phyloP scores from a whole-genome alignment of 225 moss, liverwort and hornwort species.

The Lunularia cruciata region DNA sequence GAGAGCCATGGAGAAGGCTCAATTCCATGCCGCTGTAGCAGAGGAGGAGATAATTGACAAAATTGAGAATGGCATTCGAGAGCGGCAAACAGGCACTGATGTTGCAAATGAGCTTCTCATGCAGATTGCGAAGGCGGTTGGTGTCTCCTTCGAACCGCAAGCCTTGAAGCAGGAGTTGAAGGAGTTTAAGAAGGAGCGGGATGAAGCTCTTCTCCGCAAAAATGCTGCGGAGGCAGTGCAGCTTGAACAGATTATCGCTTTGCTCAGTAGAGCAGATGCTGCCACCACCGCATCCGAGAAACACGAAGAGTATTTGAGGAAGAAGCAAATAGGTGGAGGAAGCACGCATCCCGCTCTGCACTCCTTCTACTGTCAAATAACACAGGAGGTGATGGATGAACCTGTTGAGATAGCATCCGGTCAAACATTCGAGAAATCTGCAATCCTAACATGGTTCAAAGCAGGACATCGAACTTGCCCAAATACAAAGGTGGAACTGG shows the following conservation, averaged over 20 bases:
- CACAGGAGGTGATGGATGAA: conserved; percentile 88
- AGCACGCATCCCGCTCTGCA: conserved; percentile 69
- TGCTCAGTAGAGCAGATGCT: conserved; percentile 79
- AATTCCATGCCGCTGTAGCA: conserved; percentile 52
- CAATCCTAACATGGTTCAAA: conserved; percentile 85
- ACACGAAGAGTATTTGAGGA: conserved; percentile 60
- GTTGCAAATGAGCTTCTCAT: conserved; percentile 70
- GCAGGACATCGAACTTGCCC: conserved; percentile 78
- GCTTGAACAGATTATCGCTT: conserved; percentile 73
- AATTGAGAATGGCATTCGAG: conserved; percentile 69
- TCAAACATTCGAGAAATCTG: conserved; percentile 74
- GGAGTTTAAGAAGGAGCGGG: conserved; percentile 68
- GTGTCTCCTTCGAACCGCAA: conserved; percentile 54
- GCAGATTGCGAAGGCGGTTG: conserved; percentile 68
- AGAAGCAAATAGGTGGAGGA: conserved; percentile 55
- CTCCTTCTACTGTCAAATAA: conserved; percentile 88
- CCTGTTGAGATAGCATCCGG: conserved; percentile 92
- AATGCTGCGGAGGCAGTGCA: conserved; percentile 67
- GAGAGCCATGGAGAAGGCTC: conserved; percentile 67
- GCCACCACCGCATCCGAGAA: conserved; percentile 78
- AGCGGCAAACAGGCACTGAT: conserved; percentile 67
- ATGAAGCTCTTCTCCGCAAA: conserved; percentile 54
- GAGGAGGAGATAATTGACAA: conserved; percentile 81
- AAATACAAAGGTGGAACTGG: conserved; percentile 74
- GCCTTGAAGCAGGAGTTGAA: conserved; percentile 67